Evolutionary conservation across 371 early-diverging fungal species (phyloP), one percentile per base, ranked within the genome.

Genomic region (Mortierella sp.): DNA sequence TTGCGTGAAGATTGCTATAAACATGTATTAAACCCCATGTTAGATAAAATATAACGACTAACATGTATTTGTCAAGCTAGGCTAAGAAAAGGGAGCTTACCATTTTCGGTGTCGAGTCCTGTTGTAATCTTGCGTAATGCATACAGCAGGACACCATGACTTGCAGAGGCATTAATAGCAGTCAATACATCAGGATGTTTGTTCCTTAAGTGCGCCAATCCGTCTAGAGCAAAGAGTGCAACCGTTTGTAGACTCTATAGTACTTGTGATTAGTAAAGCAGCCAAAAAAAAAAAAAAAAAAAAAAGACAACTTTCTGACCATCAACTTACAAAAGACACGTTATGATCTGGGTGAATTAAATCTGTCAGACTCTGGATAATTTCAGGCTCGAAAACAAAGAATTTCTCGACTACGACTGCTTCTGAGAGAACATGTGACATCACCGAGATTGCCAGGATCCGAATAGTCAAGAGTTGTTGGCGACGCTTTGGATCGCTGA

Each of bases 121-220:
- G 88, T 69, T 22, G 92, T 87, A 40, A 92, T 87, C 76, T 89
- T 92, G 66, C 94, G 91, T 45, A 96, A 68, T 7, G 95, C 88
- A 69, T 91, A 93, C 86, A 98, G 89, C 22, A 98, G 84, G 11
- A 92, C 86, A 15, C 99, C 99, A 77, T 98, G 97, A 74, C 96
- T 97, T 2, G 96, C 96, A 2, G 96, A 94, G 0, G 96, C 96
- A 73, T 97, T 97, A 62, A 97, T 83, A 0, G 97, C 95, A 8
- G 93, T 89, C 22, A 96, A 84, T 0, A 97, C 94, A 52, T 96
- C 96, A n/a, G 87, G 84, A 0, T 96, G 86, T 67, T 93, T 92
- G 55, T 84, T 84, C 62, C 95, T 89, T 70, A 94, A 91, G 68
- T 93, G 90, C 36, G 94, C 88, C 60, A 99, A 86, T 36, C 91